Base-by-base conservation (phyloP, 2,329 filamentous ascomycete species). In the Nigrospora osmanthi region DNA sequence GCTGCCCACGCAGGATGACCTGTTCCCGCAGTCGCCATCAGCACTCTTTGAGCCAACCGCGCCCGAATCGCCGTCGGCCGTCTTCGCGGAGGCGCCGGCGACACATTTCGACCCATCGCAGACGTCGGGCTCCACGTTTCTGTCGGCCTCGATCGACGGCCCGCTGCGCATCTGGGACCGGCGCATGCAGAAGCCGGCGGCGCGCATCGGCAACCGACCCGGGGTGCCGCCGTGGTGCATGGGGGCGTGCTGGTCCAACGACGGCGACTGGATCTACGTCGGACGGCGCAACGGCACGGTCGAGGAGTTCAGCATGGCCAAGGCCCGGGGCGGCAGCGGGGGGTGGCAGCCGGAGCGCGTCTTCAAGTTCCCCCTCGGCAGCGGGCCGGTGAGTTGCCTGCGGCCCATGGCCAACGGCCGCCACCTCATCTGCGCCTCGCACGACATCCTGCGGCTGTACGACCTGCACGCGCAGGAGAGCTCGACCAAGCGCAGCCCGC, bases 161-260 rank as follows among this genome's bases (percentile, higher is more conserved):
- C 83, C 83, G 1, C 73, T 98, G 38, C 84, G 89, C n/a, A 81
- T 98, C 52, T 98, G 93, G 91, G 95, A 98, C 58, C 74, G 84
- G 3, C 81, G 93, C 16, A 79, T 86, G 50, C 78, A 78, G 1
- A 77, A 84, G 33, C 85, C 91, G 0, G 75, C 95, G 2, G 89
- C 93, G 3, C 81, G 83, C 28, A 91, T 97, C 46, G 73, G 75
- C 1, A 87, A 86, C 15, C 74, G 82, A 11, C 78, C 81, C 11
- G 81, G 82, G 15, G 87, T 89, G 1, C 91, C 93, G 1, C 93
- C 91, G 0, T 98, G 91, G 91, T 97, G 91, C 64, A 96, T 95
- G 82, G 90, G 88, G 53, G 89, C 89, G 1, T 95, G 89, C 68
- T 98, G 93, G 93, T 91, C 86, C 44, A 89, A 89, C 0, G 87